phyloP scores from a whole-genome alignment of 352 stramenopile species.

The Pythium aphanidermatum region DNA sequence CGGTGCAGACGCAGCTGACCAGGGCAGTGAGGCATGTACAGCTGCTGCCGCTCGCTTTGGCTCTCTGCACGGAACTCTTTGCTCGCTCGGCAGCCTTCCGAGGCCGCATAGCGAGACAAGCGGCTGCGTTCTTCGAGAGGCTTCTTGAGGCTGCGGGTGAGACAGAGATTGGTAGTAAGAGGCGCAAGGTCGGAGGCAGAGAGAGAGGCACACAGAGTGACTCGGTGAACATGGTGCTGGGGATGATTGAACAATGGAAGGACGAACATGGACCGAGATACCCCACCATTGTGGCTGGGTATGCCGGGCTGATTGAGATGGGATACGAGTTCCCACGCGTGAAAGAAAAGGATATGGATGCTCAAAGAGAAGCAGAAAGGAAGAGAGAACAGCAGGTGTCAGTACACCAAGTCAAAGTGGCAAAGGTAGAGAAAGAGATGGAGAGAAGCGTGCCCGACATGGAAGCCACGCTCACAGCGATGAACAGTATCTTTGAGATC shows the following conservation, averaged over 20 bases:
- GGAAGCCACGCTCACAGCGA: conserved; percentile 54
- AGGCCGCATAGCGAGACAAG: conserved; percentile 32
- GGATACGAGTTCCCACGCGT: conserved; percentile 49
- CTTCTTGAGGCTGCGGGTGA: conserved; percentile 42
- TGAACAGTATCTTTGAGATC: conserved; percentile 74
- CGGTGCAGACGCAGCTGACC: conserved; percentile 9
- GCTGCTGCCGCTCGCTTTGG: conserved; percentile 22
- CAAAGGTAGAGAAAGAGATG: conserved; percentile 40
- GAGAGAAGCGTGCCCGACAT: conserved; percentile 44
- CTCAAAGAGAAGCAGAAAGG: conserved; percentile 12
- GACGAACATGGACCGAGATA: conserved; percentile 53
- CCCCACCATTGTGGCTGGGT: conserved; percentile 42
- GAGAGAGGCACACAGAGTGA: conserved; percentile 5
- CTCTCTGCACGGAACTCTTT: conserved; percentile 51
- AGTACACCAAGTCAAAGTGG: conserved; percentile 9
- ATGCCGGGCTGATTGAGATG: conserved; percentile 35
- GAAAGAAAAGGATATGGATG: conserved; percentile 8
- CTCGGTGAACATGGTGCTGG: conserved; percentile 29
- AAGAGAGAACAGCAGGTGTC: conserved; percentile 6
- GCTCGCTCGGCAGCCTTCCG: conserved; percentile 46
- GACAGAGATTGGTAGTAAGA: conserved; percentile 8
- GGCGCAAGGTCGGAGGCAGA: not conserved
- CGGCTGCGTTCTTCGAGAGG: conserved; percentile 36
- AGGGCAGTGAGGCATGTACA: conserved; percentile 4
- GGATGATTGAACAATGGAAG: conserved; percentile 56